Evolutionary conservation across 805 yeast genomes (phyloP), one percentile per base, ranked within the genome.

Genomic region (Kazachstania kunashirensis): DNA sequence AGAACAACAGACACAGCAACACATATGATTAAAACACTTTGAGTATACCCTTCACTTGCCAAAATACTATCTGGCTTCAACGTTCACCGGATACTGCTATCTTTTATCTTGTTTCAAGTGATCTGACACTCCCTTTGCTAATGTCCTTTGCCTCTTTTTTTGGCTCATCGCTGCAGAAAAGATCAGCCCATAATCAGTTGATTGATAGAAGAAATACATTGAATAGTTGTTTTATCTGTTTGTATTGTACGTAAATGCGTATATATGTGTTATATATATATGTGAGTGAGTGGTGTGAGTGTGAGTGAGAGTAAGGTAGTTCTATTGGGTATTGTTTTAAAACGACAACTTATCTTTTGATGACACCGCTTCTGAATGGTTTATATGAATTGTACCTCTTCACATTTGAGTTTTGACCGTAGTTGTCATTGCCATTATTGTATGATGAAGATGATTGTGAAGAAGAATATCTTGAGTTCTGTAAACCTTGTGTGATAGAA

Each of bases 1-100:
- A 7, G 57, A 48, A 37, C 58, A 57, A 33, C 54, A 53, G 10
- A 47, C 35, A 39, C 48, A 48, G 17, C 39, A 47, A 36, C 56
- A 23, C 31, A 29, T 29, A n/a, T n/a, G n/a, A n/a, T n/a, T n/a
- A n/a, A n/a, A n/a, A n/a, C n/a, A n/a, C n/a, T n/a, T n/a, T 17
- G 9, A n/a, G n/a, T n/a, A n/a, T n/a, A n/a, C n/a, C n/a, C n/a
- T n/a, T n/a, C n/a, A n/a, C n/a, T n/a, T n/a, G n/a, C n/a, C n/a
- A n/a, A n/a, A n/a, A n/a, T n/a, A n/a, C n/a, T n/a, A n/a, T n/a
- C n/a, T n/a, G n/a, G n/a, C n/a, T n/a, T n/a, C n/a, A n/a, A n/a
- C n/a, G n/a, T n/a, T n/a, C n/a, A n/a, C n/a, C n/a, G n/a, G n/a
- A n/a, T n/a, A n/a, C n/a, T n/a, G n/a, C n/a, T n/a, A n/a, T n/a